Evolutionary conservation across 257 asterid genomes (phyloP), one percentile per base, ranked within the genome.

Genomic region (Forsythia viridissima): DNA sequence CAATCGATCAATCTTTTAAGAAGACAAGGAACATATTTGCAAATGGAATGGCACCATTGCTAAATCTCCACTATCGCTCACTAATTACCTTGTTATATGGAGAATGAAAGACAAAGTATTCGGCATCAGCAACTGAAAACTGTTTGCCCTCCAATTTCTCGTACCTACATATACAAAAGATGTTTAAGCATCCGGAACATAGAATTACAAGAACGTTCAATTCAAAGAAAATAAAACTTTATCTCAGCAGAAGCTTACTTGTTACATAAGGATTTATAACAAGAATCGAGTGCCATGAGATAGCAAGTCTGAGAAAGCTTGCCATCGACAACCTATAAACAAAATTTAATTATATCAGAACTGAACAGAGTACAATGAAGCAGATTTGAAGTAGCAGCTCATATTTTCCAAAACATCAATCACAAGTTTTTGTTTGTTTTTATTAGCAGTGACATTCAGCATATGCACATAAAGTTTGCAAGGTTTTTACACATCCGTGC

Each of bases 261-360:
- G 76, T 84, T 76, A 69, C 95, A 88, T n/a, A 96, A 87, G 86
- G 77, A 86, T 81, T 89, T 88, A 93, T 96, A 96, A 88, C 99
- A 96, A 66, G 96, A 84, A 91, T 96, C 99, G 39, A 96, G 93
- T 30, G 98, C 98, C 98, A 92, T 90, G 83, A 96, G 97, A 87
- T 93, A 96, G 83, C 99, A 96, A 52, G 98, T 96, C 77, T 96
- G 99, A 72, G 99, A 93, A 85, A 96, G 98, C 88, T 96, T 96
- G 74, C 99, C 99, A 82, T 96, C 99, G 67, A 96, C 99, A 82
- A 96, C 98, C 99, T 93, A 79, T 79, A 83, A 73, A 72, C 43
- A 84, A n/a, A 79, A 51, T 38, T 8, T 81, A 70, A 71, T 78
- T 20, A n/a, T 42, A 81, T 79, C 76, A 84, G 76, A 80, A 41